These are phyloP conservation scores for Trichoderma hamatum DNA, from an alignment of 2,329 filamentous ascomycete species.

Conservation along the genomic window DNA sequence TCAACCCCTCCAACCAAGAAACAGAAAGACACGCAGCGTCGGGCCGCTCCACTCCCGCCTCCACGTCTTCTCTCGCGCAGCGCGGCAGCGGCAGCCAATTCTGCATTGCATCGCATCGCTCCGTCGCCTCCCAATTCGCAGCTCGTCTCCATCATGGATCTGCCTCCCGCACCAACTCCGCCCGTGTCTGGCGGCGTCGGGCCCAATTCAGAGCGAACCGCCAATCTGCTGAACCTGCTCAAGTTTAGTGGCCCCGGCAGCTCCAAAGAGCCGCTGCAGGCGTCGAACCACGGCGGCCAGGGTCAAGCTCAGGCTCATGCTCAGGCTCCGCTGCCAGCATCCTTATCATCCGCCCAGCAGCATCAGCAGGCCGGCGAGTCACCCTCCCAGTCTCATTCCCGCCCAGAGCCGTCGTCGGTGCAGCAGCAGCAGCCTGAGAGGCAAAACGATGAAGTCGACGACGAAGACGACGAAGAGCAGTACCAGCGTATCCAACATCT, in stretches of 20 bases:
- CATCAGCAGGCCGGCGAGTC: slow-evolving; percentile 29
- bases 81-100: slow-evolving; percentile 21
- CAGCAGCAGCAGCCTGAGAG: slow-evolving; percentile 28
- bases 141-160: slow-evolving; percentile 40
- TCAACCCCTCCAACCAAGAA: background rate
- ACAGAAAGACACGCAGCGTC: background rate
- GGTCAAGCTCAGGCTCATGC: slow-evolving; percentile 24
- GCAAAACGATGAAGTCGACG: slow-evolving; percentile 18
- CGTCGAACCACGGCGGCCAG: slow-evolving; percentile 31
- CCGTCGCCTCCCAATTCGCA: slow-evolving; percentile 23
- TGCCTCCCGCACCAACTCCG: slow-evolving; percentile 57
- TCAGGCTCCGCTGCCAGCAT: slow-evolving; percentile 15
- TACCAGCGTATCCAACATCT: slow-evolving; percentile 30
- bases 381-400: slow-evolving; percentile 5
- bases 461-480: slow-evolving; percentile 17
- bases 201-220: slow-evolving; percentile 52
- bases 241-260: slow-evolving; percentile 56
- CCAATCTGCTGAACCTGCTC: slow-evolving; percentile 62
- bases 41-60: slow-evolving; percentile 10
- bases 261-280: slow-evolving; percentile 40
- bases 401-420: slow-evolving; percentile 29
- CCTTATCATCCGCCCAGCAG: slow-evolving; percentile 28
- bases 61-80: slow-evolving; percentile 8
- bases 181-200: slow-evolving; percentile 47
- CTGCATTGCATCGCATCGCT: slow-evolving; percentile 28